phyloP scores from a whole-genome alignment of 768 basidiomycete genomes.

The Boletus insuetus region DNA sequence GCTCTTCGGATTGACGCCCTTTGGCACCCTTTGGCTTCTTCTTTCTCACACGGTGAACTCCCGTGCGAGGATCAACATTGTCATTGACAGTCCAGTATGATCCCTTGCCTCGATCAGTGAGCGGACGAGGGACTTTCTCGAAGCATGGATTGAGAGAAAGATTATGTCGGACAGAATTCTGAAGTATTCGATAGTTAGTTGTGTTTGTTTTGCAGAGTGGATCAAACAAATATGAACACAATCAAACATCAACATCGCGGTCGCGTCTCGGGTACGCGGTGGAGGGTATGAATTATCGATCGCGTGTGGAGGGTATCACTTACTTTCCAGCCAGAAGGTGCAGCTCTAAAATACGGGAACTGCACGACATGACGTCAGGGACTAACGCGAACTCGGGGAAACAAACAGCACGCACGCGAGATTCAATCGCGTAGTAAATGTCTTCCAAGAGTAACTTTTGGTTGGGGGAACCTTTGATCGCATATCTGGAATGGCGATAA shows the following conservation, averaged over 20 bases:
- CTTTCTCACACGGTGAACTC: slow-evolving; percentile 85
- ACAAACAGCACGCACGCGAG: slow-evolving; percentile 54
- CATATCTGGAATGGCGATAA: slow-evolving; percentile 53
- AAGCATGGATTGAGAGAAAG: slow-evolving; percentile 89
- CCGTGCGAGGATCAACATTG: slow-evolving; percentile 84
- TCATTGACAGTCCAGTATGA: slow-evolving; percentile 94
- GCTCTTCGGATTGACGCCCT: slow-evolving; percentile 51
- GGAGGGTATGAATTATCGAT: background rate
- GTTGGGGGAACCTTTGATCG: slow-evolving; percentile 88
- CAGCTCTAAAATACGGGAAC: slow-evolving; percentile 88
- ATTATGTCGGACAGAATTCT: slow-evolving; percentile 92
- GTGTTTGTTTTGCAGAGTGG: slow-evolving; percentile 27
- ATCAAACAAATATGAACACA: slow-evolving; percentile 57
- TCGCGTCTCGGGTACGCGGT: slow-evolving; percentile 36
- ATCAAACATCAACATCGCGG: slow-evolving; percentile 66
- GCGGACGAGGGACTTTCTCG: slow-evolving; percentile 86
- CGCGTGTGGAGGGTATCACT: slow-evolving; percentile 27
- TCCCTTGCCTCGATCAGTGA: slow-evolving; percentile 88
- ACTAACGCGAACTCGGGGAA: background rate
- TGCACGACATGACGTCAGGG: slow-evolving; percentile 30
- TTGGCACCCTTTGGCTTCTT: slow-evolving; percentile 70
- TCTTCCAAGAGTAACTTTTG: slow-evolving; percentile 84
- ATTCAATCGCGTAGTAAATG: slow-evolving; percentile 90
- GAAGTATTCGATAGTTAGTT: slow-evolving; percentile 18
- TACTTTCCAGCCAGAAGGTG: slow-evolving; percentile 92